Percentiles rank a stretch among this genome's conserved stretches.
Evolutionary conservation across 805 yeast genomes (phyloP).

Genomic region (Yamadazyma olivae): DNA sequence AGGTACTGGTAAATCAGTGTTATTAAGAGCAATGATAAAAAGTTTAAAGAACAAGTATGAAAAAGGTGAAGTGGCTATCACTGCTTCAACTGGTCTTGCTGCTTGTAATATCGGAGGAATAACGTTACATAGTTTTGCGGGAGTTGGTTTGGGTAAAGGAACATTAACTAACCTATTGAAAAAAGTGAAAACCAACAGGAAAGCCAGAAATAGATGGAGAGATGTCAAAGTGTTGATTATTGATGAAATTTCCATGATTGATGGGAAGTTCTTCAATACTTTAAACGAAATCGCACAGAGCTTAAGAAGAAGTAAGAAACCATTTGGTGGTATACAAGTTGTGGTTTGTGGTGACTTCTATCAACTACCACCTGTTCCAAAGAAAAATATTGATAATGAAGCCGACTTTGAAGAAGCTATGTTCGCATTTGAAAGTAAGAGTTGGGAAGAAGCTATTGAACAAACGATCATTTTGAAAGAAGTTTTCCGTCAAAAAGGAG

Average conservation of each 20-base stretch:
- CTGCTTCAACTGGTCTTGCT: conserved; percentile 84
- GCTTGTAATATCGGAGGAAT: conserved; percentile 80
- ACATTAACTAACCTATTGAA: conserved; percentile 42
- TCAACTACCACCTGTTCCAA: conserved; percentile 73
- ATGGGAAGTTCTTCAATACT: conserved; percentile 63
- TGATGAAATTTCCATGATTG: conserved; percentile 82
- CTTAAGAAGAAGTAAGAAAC: conserved; percentile 42
- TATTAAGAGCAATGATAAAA: conserved; percentile 64
- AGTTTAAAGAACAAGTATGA: conserved; percentile 45
- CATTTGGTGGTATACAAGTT: conserved; percentile 81
- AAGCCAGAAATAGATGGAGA: conserved; percentile 54
- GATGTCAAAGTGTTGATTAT: conserved; percentile 57
- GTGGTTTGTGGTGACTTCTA: conserved; percentile 79
- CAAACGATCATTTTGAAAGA: conserved; percentile 57
- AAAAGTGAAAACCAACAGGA: conserved; percentile 52
- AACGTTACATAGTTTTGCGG: conserved; percentile 74
- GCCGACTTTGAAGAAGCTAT: conserved; percentile 21
- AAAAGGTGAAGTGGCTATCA: conserved; percentile 58
- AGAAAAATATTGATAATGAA: conserved; percentile 21
- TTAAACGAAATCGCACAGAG: conserved; percentile 57
- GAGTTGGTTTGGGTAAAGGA: conserved; percentile 71
- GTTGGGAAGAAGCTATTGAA: conserved; percentile 61
- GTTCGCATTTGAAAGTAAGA: conserved; percentile 63
- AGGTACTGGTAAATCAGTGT: conserved; percentile 95
- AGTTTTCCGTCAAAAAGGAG: conserved; percentile 78